Conservation (phyloP, 2,329 filamentous ascomycete species). For the Exophiala sp. region DNA sequence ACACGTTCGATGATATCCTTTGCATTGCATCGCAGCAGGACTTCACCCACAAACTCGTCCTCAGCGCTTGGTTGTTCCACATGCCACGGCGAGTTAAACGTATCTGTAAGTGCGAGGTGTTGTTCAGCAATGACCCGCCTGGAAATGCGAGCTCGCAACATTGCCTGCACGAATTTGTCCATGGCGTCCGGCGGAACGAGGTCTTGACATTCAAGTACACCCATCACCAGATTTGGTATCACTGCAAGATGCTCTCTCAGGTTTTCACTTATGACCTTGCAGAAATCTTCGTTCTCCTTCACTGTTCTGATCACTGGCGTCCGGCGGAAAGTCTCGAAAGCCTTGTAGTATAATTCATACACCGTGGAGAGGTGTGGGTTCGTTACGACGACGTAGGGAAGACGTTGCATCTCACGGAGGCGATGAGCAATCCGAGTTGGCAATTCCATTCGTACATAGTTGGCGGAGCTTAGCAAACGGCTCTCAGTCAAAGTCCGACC, state of each 20-base stretch:
- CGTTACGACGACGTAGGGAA: conserved; percentile 94
- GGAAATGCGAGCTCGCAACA: conserved; percentile 87
- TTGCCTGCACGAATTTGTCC: conserved; percentile 92
- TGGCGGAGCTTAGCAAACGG: conserved; percentile 87
- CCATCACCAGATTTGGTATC: conserved; percentile 91
- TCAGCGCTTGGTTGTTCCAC: conserved; percentile 73
- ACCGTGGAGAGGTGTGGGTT: conserved; percentile 92
- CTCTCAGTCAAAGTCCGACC: conserved; percentile 87
- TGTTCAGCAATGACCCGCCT: conserved; percentile 96
- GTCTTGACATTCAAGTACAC: conserved; percentile 83
- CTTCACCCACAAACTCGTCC: conserved; percentile 87
- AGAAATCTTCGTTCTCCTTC: conserved; percentile 86
- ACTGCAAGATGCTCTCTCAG: conserved; percentile 86
- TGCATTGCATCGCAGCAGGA: conserved; percentile 89
- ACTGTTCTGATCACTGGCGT: conserved; percentile 78
- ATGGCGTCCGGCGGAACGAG: conserved; percentile 76
- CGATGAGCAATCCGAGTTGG: conserved; percentile 83
- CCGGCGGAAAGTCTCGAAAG: conserved; percentile 87
- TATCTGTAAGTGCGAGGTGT: conserved; percentile 90
- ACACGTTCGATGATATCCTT: conserved; percentile 84
- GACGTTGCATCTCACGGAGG: conserved; percentile 91
- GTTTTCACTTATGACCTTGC: conserved; percentile 72
- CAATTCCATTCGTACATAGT: conserved; percentile 94
- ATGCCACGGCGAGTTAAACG: conserved; percentile 86
- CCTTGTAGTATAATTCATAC: conserved; percentile 93